Evolutionary conservation across 148 eudicot genomes (phyloP).

Genomic region (Bassia scoparia): DNA sequence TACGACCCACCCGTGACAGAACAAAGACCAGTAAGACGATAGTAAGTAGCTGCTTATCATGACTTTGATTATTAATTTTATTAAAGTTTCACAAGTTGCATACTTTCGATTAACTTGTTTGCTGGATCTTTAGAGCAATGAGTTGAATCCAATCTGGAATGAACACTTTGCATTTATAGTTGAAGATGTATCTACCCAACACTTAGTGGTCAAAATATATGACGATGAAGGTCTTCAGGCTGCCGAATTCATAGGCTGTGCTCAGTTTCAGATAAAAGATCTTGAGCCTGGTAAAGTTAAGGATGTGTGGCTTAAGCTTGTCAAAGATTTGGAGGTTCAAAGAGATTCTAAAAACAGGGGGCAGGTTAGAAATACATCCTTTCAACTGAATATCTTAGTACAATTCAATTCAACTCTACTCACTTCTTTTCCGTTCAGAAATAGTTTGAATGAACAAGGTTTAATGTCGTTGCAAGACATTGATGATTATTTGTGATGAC

Average conservation of each 20-base stretch:
- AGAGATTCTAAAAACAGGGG: slow-evolving; percentile 92
- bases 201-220: slow-evolving; percentile 73
- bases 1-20: slow-evolving; percentile 70
- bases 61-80: slow-evolving; percentile 9
- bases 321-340: slow-evolving; percentile 88
- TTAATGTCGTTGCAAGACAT: background rate
- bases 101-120: slow-evolving; percentile 15
- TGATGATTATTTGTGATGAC: background rate
- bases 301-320: slow-evolving; percentile 89
- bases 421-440: too few relatives aligned
- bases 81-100: too few relatives aligned
- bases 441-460: too few relatives aligned
- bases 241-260: slow-evolving; percentile 83
- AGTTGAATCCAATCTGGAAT: slow-evolving; percentile 96
- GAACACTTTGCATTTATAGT: slow-evolving; percentile 88
- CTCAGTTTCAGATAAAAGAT: slow-evolving; percentile 62
- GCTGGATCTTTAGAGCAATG: slow-evolving; percentile 50
- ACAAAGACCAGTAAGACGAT: slow-evolving; percentile 85
- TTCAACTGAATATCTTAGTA: background rate
- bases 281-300: slow-evolving; percentile 95
- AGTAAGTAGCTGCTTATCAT: slow-evolving; percentile 42
- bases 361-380: slow-evolving; percentile 48
- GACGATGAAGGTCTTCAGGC: slow-evolving; percentile 97
- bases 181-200: slow-evolving; percentile 87
- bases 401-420: too few relatives aligned